These are phyloP conservation scores for Lignosus rhinocerotis DNA, from an alignment of 1,284 basidiomycete species.

Conservation along the genomic window DNA sequence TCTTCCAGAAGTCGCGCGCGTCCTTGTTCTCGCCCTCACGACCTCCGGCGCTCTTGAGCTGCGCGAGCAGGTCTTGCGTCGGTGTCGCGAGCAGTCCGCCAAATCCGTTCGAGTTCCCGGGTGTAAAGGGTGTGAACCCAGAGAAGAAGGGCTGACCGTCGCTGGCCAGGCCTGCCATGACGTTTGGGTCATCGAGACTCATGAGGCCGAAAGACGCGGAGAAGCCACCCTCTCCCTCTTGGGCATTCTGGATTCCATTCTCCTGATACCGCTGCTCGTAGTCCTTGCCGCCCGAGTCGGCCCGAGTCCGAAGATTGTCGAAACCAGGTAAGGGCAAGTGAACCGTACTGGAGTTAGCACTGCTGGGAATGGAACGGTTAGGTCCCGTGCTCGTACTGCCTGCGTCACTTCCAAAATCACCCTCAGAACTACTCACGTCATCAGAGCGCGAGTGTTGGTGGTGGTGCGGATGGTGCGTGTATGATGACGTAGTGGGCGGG, in stretches of 20 bases:
- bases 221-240: slow-evolving; percentile 47
- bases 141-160: slow-evolving; percentile 66
- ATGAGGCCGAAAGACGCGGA: slow-evolving; percentile 69
- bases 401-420: slow-evolving; percentile 29
- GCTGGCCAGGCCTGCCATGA: slow-evolving; percentile 55
- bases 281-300: slow-evolving; percentile 16
- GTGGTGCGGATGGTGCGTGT: slow-evolving; percentile 19
- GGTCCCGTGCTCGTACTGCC: slow-evolving; percentile 21
- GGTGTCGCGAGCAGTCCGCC: slow-evolving; percentile 25
- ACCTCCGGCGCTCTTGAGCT: slow-evolving; percentile 32
- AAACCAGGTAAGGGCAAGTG: slow-evolving; percentile 28
- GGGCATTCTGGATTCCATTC: slow-evolving; percentile 13
- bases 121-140: slow-evolving; percentile 23
- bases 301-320: slow-evolving; percentile 19
- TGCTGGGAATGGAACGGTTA: slow-evolving; percentile 28
- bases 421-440: slow-evolving; percentile 21
- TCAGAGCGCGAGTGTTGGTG: slow-evolving; percentile 25
- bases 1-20: slow-evolving; percentile 71
- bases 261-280: slow-evolving; percentile 12
- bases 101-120: slow-evolving; percentile 11
- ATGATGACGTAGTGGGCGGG: slow-evolving; percentile 22
- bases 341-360: slow-evolving; percentile 29
- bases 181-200: slow-evolving; percentile 68
- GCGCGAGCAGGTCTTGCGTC: slow-evolving; percentile 29
- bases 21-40: slow-evolving; percentile 55